These are phyloP conservation scores for Talaromyces nanjingensis DNA, from an alignment of 495 filamentous ascomycete species.

Conservation along the genomic window DNA sequence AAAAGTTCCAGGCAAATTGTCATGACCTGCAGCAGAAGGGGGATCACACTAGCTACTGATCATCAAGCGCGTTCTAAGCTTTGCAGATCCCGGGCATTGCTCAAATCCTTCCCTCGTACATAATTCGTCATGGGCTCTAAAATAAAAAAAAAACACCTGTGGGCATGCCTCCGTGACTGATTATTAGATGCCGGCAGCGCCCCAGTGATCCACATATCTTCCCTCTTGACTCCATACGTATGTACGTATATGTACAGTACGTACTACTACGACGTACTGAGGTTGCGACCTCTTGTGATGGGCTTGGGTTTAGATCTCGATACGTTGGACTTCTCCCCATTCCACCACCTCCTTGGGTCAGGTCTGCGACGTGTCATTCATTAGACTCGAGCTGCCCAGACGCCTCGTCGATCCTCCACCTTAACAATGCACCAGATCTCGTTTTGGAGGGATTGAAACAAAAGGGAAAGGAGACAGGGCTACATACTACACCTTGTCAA, in stretches of 20 bases:
- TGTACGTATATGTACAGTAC: slow-evolving; percentile 7
- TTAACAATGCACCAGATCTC: neutral
- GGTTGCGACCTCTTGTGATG: neutral
- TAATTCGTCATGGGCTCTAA: slow-evolving; percentile 1
- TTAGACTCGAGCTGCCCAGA: slow-evolving; percentile 3
- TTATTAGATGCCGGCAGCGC: slow-evolving; percentile 14
- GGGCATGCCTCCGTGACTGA: slow-evolving; percentile 3
- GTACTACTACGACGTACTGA: neutral
- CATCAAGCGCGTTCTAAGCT: slow-evolving; percentile 5
- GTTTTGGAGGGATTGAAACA: slow-evolving; percentile 11
- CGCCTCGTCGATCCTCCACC: slow-evolving; percentile 4
- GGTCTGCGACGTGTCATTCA: slow-evolving; percentile 15
- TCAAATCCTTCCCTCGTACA: slow-evolving; percentile 1
- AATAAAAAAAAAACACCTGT: neutral
- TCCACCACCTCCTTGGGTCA: slow-evolving; percentile 28
- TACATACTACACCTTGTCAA: neutral
- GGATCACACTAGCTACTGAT: slow-evolving; percentile 6
- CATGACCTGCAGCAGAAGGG: slow-evolving; percentile 11
- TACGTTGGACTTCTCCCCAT: slow-evolving; percentile 33
- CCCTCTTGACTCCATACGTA: slow-evolving; percentile 5
- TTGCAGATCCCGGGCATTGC: slow-evolving; percentile 8
- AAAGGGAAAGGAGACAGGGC: slow-evolving; percentile 17
- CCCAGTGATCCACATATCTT: slow-evolving; percentile 16
- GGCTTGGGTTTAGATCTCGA: slow-evolving; percentile 16
- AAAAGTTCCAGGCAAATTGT: slow-evolving; percentile 3